Percentiles rank a stretch among this genome's conserved stretches.
Evolutionary conservation across 2,329 filamentous ascomycete genomes (phyloP).

Genomic region (Fusarium lateritium): DNA sequence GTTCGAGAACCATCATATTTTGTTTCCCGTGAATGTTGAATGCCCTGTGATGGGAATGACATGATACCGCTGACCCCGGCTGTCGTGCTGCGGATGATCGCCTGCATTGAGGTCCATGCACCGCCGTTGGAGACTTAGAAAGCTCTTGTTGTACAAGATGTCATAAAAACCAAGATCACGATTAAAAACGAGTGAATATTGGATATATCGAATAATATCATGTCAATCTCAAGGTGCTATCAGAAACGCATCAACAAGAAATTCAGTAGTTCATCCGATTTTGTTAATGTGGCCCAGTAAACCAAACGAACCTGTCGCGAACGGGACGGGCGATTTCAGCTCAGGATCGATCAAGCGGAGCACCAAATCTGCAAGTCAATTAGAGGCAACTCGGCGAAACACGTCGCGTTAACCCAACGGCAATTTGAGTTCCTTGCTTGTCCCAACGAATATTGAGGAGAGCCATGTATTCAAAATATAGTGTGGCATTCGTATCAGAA

Average conservation of each 20-base stretch:
- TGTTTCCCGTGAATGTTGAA: not conserved
- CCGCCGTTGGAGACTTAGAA: slow-evolving; percentile 4
- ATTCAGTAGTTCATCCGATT: not conserved
- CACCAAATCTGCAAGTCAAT: not conserved
- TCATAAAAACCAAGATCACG: not conserved
- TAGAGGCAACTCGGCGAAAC: not conserved
- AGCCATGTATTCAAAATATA: slow-evolving; percentile 3
- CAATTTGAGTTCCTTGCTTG: slow-evolving; percentile 6
- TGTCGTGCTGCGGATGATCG: slow-evolving; percentile 15
- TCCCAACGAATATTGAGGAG: slow-evolving; percentile 6
- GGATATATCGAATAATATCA: not conserved
- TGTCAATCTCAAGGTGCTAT: not conserved
- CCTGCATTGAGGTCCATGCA: slow-evolving; percentile 15
- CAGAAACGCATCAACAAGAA: not conserved
- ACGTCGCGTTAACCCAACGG: not conserved
- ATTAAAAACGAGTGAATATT: not conserved
- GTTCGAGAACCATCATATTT: not conserved
- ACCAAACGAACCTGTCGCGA: not conserved
- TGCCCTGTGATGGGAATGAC: slow-evolving; percentile 8
- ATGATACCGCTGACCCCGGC: slow-evolving; percentile 10
- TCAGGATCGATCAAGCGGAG: slow-evolving; percentile 15
- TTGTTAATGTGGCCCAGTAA: not conserved
- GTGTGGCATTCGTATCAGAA: not conserved
- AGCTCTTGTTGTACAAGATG: not conserved
- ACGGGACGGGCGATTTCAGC: slow-evolving; percentile 34